A percentile compares a stretch with the other conserved stretches of the same genome.
Evolutionary conservation across 495 filamentous ascomycete genomes (phyloP).

Genomic region (Penicillium chermesinum): DNA sequence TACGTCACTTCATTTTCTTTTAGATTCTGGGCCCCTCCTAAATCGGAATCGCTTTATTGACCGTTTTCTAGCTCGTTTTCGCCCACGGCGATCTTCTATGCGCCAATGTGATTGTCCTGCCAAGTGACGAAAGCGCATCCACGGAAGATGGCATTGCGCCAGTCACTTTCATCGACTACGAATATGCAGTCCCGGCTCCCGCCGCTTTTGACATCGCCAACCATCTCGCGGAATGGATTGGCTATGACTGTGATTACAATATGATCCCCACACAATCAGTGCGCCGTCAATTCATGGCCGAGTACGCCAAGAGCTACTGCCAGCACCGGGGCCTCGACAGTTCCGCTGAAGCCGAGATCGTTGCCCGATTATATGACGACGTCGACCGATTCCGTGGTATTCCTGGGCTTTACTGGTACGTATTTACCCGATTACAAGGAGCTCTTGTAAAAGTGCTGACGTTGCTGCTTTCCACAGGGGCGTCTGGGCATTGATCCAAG

Average conservation of each 20-base stretch:
- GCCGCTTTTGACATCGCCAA: constrained; percentile 99
- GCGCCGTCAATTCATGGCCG: constrained; percentile 73
- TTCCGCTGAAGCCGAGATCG: constrained; percentile 55
- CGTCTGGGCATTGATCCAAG: constrained; percentile 95
- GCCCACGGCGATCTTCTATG: constrained; percentile 92
- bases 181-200: constrained; percentile 90
- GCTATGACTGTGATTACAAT: constrained; percentile 88
- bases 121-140: constrained; percentile 29
- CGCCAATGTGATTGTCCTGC: constrained; percentile 90
- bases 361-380: constrained; percentile 62
- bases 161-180: constrained; percentile 96
- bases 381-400: constrained; percentile 85
- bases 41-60: constrained; percentile 4
- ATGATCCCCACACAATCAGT: constrained; percentile 74
- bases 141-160: constrained; percentile 32
- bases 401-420: constrained; percentile 76
- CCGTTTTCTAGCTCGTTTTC: constrained; percentile 68
- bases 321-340: constrained; percentile 31
- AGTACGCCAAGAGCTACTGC: constrained; percentile 62
- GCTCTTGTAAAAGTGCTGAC: constrained; percentile 4
- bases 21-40: background rate
- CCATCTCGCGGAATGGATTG: constrained; percentile 98
- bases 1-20: constrained; percentile 38
- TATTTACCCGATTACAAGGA: background rate
- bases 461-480: constrained; percentile 53